phyloP scores from a whole-genome alignment of 2,329 filamentous ascomycete genomes.

The Verticillium klebahnii region DNA sequence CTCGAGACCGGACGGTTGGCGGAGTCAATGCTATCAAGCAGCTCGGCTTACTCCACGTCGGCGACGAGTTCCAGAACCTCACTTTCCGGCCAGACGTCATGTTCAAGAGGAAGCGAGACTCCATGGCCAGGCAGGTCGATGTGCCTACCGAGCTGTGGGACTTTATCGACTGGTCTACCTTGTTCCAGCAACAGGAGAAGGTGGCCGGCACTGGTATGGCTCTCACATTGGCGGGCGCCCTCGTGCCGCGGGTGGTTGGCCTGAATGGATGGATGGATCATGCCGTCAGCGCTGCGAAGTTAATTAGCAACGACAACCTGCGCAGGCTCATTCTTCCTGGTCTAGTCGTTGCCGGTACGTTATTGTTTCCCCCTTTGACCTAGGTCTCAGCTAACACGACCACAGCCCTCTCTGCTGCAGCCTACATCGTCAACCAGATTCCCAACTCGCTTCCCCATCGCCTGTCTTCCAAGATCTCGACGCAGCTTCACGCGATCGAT shows the following conservation, averaged over 20 bases:
- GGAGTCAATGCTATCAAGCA: conserved; percentile 87
- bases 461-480: conserved; percentile 77
- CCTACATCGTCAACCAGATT: conserved; percentile 82
- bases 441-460: conserved; percentile 84
- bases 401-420: conserved; percentile 66
- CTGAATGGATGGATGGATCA: conserved; percentile 88
- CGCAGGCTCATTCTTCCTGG: conserved; percentile 78
- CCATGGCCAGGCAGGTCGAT: conserved; percentile 77
- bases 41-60: conserved; percentile 81
- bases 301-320: conserved; percentile 77
- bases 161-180: conserved; percentile 81
- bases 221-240: conserved; percentile 80
- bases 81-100: conserved; percentile 89
- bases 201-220: conserved; percentile 92
- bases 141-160: conserved; percentile 86
- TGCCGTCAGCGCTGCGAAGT: conserved; percentile 71
- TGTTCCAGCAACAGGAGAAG: conserved; percentile 92
- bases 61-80: conserved; percentile 79
- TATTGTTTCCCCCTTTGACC: conserved; percentile 2
- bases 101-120: conserved; percentile 81
- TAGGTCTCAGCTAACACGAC: conserved; percentile 22
- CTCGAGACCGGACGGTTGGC: conserved; percentile 68
- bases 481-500: conserved; percentile 76
- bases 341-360: conserved; percentile 72
- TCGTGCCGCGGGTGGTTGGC: conserved; percentile 77